Evolutionary conservation across 257 asterid species (phyloP), one percentile per base, ranked within the genome.

Genomic region (Plantago ovata): DNA sequence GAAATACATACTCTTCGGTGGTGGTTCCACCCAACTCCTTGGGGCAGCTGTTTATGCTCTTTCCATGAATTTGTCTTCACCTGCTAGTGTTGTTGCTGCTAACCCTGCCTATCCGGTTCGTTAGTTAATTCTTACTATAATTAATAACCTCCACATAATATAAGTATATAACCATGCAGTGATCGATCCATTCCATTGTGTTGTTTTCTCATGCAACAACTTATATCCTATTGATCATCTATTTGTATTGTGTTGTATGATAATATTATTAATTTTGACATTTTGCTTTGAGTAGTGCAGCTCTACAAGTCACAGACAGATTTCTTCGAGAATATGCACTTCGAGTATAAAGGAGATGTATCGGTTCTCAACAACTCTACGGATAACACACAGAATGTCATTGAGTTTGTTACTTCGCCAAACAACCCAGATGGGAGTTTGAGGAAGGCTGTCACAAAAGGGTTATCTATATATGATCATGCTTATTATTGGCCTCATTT

Each of bases 401-500:
- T 88, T 36, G 95, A 88, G 72, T 75, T 81, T 15, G 95, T 88
- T 59, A 79, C 94, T 9, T 85, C 88, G 3, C 96, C 96, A 1
- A 88, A 82, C 44, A 85, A 88, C 69, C 95, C 95, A 4, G 88
- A 85, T 67, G 87, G 83, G 2, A 54, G 56, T 7, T 44, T 88
- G 22, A 77, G 52, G 72, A 46, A 71, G 58, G 72, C 82, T 22
- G 84, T 71, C 33, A 40, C 67, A 22, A 39, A 51, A 47, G 86
- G 87, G 6, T 67, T 76, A 8, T 56, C 38, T 14, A 73, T 89
- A 36, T 56, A 81, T 62, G 95, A 83, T 65, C 89, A 67, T 54
- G 97, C 92, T 33, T 86, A 84, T 53, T 89, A 80, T 72, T 89
- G 97, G 89, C 89, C 97, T 10, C 87, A 83, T 80, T 89, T 62